These are phyloP conservation scores for Beverwykella pulmonaria DNA, from an alignment of 495 filamentous ascomycete genomes.

Conservation along the genomic window DNA sequence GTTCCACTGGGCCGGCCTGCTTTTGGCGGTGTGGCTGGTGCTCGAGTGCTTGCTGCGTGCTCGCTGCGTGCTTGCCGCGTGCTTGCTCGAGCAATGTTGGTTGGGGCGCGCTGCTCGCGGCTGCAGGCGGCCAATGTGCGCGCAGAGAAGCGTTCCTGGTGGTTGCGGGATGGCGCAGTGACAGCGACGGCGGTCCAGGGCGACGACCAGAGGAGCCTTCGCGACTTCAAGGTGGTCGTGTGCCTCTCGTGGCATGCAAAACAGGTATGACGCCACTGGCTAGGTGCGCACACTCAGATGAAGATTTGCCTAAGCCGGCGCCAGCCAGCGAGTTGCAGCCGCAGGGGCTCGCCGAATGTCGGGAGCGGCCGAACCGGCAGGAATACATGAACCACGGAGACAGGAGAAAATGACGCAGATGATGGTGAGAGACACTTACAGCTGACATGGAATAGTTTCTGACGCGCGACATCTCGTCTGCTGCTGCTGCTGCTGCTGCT, in stretches of 20 bases:
- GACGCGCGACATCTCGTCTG: constrained; percentile 9
- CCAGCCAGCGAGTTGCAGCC: constrained; percentile 2
- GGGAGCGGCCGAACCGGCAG: background rate
- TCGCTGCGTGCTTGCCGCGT: background rate
- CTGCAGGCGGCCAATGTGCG: too few relatives aligned
- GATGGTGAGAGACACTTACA: constrained; percentile 22
- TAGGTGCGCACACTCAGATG: too few relatives aligned
- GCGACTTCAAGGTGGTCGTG: background rate
- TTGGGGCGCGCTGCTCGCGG: too few relatives aligned
- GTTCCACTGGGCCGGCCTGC: constrained; percentile 30
- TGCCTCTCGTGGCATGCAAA: background rate
- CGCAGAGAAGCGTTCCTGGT: too few relatives aligned
- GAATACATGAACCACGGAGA: constrained; percentile 11
- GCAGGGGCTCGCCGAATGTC: constrained; percentile 17
- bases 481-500: too few relatives aligned
- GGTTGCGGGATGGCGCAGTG: background rate
- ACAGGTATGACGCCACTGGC: constrained; percentile 11
- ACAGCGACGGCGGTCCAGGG: too few relatives aligned
- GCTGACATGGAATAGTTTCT: constrained; percentile 29
- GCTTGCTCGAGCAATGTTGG: background rate
- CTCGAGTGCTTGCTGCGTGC: too few relatives aligned
- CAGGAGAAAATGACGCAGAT: background rate
- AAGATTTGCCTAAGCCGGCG: constrained; percentile 19
- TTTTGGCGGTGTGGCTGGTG: constrained; percentile 16
- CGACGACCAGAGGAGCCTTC: too few relatives aligned